Evolutionary conservation across 192 early-diverging fungal genomes (phyloP), one percentile per base, ranked within the genome.

Genomic region (Coemansia sp.): DNA sequence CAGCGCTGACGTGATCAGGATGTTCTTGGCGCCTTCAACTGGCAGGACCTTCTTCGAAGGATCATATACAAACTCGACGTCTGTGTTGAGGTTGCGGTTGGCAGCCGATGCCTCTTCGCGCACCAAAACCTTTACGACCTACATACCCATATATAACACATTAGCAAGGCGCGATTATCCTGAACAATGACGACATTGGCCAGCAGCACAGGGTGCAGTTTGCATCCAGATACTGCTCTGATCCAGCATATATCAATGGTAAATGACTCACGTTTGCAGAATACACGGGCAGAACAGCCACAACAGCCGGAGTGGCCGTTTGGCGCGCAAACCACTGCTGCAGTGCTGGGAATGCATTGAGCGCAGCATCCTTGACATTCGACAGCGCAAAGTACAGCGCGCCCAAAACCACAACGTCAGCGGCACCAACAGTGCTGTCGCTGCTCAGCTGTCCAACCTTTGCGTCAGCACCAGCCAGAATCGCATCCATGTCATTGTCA

Each of bases 1-100:
- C 60, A 99, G 84, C 6, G 97, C 97, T 38, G 88, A 91, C 8
- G 97, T 99, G 66, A 99, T 90, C 68, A 99, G 82, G 28, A 99
- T 78, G 81, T 99, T 99, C 57, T 87, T 85, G n/a, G 42, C 71
- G 8, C 64, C 80, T 1, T 62, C 60, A 9, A 63, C 34, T 1
- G 80, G 80, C 10, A 82, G 72, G 26, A 82, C 68, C 2, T 23
- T 65, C 51, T 66, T 48, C 11, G 62, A 37, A 11, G 65, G 62
- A 62, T 81, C 69, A 48, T 61, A 68, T 50, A 8, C 36, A 31
- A 69, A 75, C 56, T 44, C 73, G 44, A 75, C 54, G 26, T 46
- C 68, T 5, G 37, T 14, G 57, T 63, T 68, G 25, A 83, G 64
- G 25, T 59, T 62, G 76, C 81, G 81, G 68, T 83, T 83, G 44